Percentiles rank a stretch among this genome's conserved stretches.
These are phyloP conservation scores for Crithidia thermophila DNA, from an alignment of 208 protist genomes.

Conservation along the genomic window DNA sequence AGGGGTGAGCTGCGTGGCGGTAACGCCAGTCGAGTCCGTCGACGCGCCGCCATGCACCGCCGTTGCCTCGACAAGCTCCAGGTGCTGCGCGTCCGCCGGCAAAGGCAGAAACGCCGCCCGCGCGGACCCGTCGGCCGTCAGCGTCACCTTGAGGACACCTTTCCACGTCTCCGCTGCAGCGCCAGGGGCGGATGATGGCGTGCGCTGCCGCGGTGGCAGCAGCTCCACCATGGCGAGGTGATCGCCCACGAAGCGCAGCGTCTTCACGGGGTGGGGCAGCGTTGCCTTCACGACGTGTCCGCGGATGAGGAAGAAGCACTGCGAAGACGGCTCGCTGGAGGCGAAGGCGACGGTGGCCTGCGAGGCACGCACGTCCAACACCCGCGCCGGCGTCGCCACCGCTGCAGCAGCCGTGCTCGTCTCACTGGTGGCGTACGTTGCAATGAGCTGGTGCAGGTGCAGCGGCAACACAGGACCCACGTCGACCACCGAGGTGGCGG, in stretches of 20 bases:
- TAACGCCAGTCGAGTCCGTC: background rate
- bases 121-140: conserved; percentile 4
- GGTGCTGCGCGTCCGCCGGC: background rate
- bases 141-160: conserved; percentile 24
- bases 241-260: conserved; percentile 28
- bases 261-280: conserved; percentile 25
- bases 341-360: conserved; percentile 27
- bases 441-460: conserved; percentile 19
- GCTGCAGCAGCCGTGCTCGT: background rate
- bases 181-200: no score
- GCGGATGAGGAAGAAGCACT: conserved; percentile 14
- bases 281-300: conserved; percentile 43
- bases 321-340: background rate
- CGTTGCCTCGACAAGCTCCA: conserved; percentile 25
- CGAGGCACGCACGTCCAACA: conserved; percentile 18
- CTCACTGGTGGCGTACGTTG: background rate
- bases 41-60: background rate
- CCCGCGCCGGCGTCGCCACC: background rate
- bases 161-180: background rate
- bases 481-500: background rate
- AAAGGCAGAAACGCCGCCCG: conserved; percentile 24
- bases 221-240: conserved; percentile 16
- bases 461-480: conserved; percentile 20
- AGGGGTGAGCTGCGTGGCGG: background rate
- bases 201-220: background rate